Conservation (phyloP, 2,329 filamentous ascomycete species). For the Aspergillus pseudoviridinutans region DNA sequence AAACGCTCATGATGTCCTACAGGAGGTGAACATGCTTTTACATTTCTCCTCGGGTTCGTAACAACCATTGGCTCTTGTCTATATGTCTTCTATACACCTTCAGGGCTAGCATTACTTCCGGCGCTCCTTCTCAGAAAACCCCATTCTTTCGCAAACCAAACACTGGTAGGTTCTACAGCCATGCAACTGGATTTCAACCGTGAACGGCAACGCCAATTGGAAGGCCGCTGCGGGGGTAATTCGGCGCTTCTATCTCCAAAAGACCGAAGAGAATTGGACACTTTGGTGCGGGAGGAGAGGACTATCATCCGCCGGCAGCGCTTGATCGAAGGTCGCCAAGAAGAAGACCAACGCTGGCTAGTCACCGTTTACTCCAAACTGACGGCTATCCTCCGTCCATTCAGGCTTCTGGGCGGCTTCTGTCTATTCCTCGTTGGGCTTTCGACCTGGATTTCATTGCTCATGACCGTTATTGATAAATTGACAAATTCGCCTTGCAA, state of each 20-base stretch:
- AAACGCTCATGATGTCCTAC: neutral
- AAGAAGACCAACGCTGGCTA: slow-evolving; percentile 70
- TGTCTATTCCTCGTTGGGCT: slow-evolving; percentile 70
- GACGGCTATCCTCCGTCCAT: slow-evolving; percentile 75
- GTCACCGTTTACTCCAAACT: slow-evolving; percentile 74
- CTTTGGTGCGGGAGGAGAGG: slow-evolving; percentile 82
- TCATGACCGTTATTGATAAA: slow-evolving; percentile 94
- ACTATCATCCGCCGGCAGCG: slow-evolving; percentile 86
- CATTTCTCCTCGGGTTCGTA: slow-evolving; percentile 83
- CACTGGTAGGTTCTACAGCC: slow-evolving; percentile 70
- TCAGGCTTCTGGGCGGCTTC: slow-evolving; percentile 83
- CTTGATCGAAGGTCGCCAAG: slow-evolving; percentile 64
- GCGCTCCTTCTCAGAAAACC: slow-evolving; percentile 89
- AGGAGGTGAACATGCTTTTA: slow-evolving; percentile 86
- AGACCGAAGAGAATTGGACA: slow-evolving; percentile 83
- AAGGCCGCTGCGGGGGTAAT: slow-evolving; percentile 75
- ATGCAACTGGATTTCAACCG: slow-evolving; percentile 81
- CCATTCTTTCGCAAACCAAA: slow-evolving; percentile 77
- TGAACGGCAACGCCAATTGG: slow-evolving; percentile 86
- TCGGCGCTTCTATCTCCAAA: slow-evolving; percentile 73
- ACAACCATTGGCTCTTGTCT: slow-evolving; percentile 81
- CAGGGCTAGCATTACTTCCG: slow-evolving; percentile 83
- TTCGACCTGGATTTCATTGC: slow-evolving; percentile 83
- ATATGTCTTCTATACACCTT: slow-evolving; percentile 83
- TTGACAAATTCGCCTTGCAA: slow-evolving; percentile 93